Base-by-base conservation (phyloP, 2,329 filamentous ascomycete species). In the Neonectria faginata region DNA sequence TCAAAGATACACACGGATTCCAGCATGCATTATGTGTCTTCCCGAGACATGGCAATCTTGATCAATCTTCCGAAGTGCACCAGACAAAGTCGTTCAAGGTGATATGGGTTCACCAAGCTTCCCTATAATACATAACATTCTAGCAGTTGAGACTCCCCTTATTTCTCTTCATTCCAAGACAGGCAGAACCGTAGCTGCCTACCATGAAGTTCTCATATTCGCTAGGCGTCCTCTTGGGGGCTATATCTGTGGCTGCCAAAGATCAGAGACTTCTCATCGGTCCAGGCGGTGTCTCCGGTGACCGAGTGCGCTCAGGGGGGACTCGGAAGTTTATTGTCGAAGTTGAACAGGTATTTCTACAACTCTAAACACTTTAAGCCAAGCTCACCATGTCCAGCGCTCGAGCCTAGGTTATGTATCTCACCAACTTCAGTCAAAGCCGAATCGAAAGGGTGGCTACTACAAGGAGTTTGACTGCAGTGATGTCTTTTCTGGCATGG, bases 401-500 rank as follows among this genome's bases (percentile, higher is more conserved):
- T 60, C 52, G 51, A 61, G 64, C 33, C 53, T 68, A 5, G 60
- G 44, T 14, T 36, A 57, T 36, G 60, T 78, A 9, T 57, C 73
- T 47, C 69, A 65, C 36, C 71, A 74, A 20, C 59, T 78, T 14
- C 67, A 65, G 9, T 57, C 60, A 12, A 68, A 65, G 18, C 62
- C 67, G 27, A 53, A 64, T 2, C 56, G 36, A 18, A 70, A 68
- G 31, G 57, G 20, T 33, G 57, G 62, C 18, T 67, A 66, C 10
- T 77, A 74, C 55, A 72, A 74, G 54, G 67, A 70, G 14, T 76
- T 79, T 54, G 76, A 79, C 57, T 79, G 77, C 29, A 72, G 73
- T 42, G 76, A 79, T 53, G 64, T 80, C 44, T 81, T 81, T 48
- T 72, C 68, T 9, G 79, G 79, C 3, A 69, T 79, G 31, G 72